A percentile compares a stretch with the other conserved stretches of the same genome.
Conservation (phyloP, 192 early-diverging fungal genomes). For the Geranomyces michiganensis region DNA sequence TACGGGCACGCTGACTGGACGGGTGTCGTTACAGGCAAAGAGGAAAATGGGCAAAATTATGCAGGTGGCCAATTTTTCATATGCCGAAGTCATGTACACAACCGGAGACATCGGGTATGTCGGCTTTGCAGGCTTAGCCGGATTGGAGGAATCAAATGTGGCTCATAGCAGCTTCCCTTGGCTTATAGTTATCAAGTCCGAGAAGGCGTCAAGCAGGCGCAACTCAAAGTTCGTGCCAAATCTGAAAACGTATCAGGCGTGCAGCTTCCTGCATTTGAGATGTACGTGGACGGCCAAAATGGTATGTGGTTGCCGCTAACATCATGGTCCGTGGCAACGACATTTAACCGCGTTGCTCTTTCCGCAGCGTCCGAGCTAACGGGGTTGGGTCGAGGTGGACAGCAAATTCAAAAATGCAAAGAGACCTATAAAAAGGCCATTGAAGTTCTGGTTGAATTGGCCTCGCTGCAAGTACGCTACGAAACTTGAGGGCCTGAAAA, state of each 20-base stretch:
- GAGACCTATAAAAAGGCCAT: slow-evolving; percentile 94
- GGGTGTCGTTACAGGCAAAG: slow-evolving; percentile 70
- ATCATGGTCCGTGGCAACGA: too few relatives aligned
- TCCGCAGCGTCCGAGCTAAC: slow-evolving; percentile 87
- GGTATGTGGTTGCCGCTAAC: slow-evolving; percentile 47
- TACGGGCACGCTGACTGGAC: not conserved
- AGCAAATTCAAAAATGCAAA: slow-evolving; percentile 93
- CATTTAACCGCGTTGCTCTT: not conserved
- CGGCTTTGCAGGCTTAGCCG: not conserved
- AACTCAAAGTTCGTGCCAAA: slow-evolving; percentile 87
- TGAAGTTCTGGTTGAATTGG: slow-evolving; percentile 94
- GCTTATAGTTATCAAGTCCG: slow-evolving; percentile 86
- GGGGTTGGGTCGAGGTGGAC: slow-evolving; percentile 97
- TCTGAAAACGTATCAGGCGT: slow-evolving; percentile 98
- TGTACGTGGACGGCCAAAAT: slow-evolving; percentile 84
- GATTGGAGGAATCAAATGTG: too few relatives aligned
- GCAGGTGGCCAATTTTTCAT: slow-evolving; percentile 88
- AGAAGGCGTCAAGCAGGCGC: slow-evolving; percentile 89
- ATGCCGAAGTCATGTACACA: slow-evolving; percentile 95
- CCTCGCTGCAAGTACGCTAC: slow-evolving; percentile 85
- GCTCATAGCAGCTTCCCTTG: too few relatives aligned
- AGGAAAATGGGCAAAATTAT: slow-evolving; percentile 98
- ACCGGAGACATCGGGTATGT: slow-evolving; percentile 90
- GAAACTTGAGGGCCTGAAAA: too few relatives aligned
- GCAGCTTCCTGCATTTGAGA: slow-evolving; percentile 90